Conservation (phyloP, 2,329 filamentous ascomycete genomes). For the Microdochium nivale region DNA sequence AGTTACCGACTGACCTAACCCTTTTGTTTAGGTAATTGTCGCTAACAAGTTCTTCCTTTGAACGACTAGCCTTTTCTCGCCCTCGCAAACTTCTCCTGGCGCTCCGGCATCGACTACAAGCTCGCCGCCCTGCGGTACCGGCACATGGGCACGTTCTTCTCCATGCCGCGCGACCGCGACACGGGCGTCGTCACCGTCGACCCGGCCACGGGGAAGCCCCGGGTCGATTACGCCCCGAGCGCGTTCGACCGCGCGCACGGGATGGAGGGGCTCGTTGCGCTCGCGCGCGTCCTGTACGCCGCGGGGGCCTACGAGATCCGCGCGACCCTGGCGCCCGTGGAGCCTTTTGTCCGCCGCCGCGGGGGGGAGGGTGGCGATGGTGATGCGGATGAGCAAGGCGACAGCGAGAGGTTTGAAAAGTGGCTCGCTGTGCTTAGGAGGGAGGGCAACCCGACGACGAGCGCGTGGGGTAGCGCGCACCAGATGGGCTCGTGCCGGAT, state of each 20-base stretch:
- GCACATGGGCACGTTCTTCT: slow-evolving; percentile 61
- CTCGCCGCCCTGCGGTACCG: slow-evolving; percentile 56
- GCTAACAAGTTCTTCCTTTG: no score
- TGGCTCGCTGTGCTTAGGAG: slow-evolving; percentile 45
- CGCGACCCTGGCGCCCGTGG: slow-evolving; percentile 48
- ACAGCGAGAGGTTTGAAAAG: slow-evolving; percentile 40
- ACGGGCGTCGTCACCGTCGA: slow-evolving; percentile 65
- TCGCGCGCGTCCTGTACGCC: slow-evolving; percentile 67
- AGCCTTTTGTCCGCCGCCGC: slow-evolving; percentile 41
- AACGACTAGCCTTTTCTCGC: slow-evolving; percentile 47
- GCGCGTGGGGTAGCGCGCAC: slow-evolving; percentile 55
- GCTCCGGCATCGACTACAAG: slow-evolving; percentile 59
- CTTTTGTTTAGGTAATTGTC: background rate
- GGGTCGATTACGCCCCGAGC: slow-evolving; percentile 62
- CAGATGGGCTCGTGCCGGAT: slow-evolving; percentile 73
- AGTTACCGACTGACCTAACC: slow-evolving; percentile 10
- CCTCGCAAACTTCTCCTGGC: slow-evolving; percentile 56
- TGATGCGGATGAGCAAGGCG: no score
- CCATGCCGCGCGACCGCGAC: slow-evolving; percentile 65
- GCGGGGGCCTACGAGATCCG: slow-evolving; percentile 70
- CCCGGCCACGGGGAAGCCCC: slow-evolving; percentile 49
- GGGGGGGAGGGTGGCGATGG: slow-evolving; percentile 31
- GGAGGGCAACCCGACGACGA: slow-evolving; percentile 40
- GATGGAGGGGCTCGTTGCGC: slow-evolving; percentile 59
- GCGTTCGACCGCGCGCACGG: slow-evolving; percentile 62